Evolutionary conservation across 768 basidiomycete genomes (phyloP), one percentile per base, ranked within the genome.

Genomic region (Stropharia rugosoannulata): DNA sequence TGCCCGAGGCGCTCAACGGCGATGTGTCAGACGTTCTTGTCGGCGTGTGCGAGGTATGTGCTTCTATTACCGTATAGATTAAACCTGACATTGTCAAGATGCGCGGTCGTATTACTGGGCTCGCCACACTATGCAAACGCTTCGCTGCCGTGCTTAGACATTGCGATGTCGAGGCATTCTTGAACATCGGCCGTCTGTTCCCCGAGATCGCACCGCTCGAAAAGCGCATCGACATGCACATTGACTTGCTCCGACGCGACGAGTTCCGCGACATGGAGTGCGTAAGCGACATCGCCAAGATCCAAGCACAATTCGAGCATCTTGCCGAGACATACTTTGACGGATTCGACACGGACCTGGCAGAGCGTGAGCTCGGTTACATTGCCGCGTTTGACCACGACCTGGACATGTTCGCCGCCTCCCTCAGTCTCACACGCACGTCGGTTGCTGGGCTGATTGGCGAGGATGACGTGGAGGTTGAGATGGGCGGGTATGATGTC

Each of bases 241-340:
- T 98, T 59, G 90, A 91, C 45, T 77, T 90, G 22, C 74, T 98
- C 3, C 80, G 89, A 41, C 80, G 86, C 44, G 93, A 98, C 62
- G 95, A 95, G 69, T 95, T 99, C 75, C 82, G 88, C 19, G 95
- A 95, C 70, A 82, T 89, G 74, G 96, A 98, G 65, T 98, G 95
- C 70, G 93, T 92, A 16, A 87, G 80, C 62, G 97, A 98, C 66
- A 78, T 98, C 16, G 45, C 54, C 37, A 48, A 55, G 45, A 86
- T 98, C 70, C 86, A 95, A 62, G 87, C 90, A 0, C 94, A 97
- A 67, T 94, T 96, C 61, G 93, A 96, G 54, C 95, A 98, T 67
- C 80, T 98, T 3, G 85, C 90, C 1, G 92, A 93, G 63, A 86
- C 90, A 1, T 90, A 95, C 69, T 94, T 98, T 64, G 79, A 77